A percentile compares a stretch with the other conserved stretches of the same genome.
Evolutionary conservation across 139 green algal genomes (phyloP).

Genomic region (Chlamydomonas incerta): DNA sequence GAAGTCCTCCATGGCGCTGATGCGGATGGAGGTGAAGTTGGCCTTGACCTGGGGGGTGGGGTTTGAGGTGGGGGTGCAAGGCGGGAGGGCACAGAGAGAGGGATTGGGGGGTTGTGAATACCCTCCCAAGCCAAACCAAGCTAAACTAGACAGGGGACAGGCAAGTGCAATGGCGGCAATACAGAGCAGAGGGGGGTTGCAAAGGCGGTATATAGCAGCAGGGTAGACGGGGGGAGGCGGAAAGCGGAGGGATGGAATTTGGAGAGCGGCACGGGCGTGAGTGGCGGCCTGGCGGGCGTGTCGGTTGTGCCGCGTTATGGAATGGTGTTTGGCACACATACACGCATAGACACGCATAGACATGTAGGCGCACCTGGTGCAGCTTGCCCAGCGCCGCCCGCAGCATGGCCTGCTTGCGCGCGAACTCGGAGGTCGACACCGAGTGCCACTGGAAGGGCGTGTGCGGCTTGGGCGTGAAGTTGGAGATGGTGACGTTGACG

Average conservation of each 20-base stretch:
- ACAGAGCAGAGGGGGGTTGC: too few relatives aligned
- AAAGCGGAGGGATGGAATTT: too few relatives aligned
- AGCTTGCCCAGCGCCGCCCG: slow-evolving; percentile 59
- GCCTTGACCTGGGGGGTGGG: slow-evolving; percentile 63
- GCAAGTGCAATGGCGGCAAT: too few relatives aligned
- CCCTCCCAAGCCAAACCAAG: too few relatives aligned
- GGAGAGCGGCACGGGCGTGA: too few relatives aligned
- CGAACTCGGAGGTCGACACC: slow-evolving; percentile 75
- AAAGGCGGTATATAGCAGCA: too few relatives aligned
- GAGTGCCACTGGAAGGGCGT: slow-evolving; percentile 85
- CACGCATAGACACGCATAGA: too few relatives aligned
- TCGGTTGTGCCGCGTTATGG: too few relatives aligned
- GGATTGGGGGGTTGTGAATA: not conserved
- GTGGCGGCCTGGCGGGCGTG: too few relatives aligned
- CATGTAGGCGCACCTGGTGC: slow-evolving; percentile 47
- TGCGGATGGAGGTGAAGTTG: slow-evolving; percentile 70
- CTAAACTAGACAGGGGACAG: too few relatives aligned
- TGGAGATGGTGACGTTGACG: slow-evolving; percentile 80
- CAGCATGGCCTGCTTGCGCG: slow-evolving; percentile 78
- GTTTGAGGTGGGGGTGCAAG: not conserved
- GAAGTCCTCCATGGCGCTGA: slow-evolving; percentile 84
- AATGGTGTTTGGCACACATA: too few relatives aligned
- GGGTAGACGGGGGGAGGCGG: too few relatives aligned
- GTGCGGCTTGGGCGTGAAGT: slow-evolving; percentile 89
- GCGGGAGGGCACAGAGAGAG: not conserved